Percentiles rank a stretch among this genome's conserved stretches.
phyloP scores from a whole-genome alignment of 2,329 filamentous ascomycete genomes.

The Neonectria magnoliae region DNA sequence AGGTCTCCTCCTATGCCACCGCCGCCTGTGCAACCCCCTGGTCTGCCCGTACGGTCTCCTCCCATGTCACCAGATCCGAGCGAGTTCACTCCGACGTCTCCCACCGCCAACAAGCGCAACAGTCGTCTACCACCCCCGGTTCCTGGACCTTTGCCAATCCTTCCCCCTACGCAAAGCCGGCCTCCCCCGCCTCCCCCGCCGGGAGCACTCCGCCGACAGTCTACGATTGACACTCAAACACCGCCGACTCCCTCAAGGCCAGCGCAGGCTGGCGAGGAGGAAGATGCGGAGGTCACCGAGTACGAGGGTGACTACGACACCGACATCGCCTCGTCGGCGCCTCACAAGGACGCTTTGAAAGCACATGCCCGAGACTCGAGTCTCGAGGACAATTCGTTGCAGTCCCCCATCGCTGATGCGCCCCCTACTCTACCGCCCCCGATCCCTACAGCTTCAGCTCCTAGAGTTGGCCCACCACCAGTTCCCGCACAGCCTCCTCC shows the following conservation, averaged over 20 bases:
- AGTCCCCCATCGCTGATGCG: slow-evolving; percentile 61
- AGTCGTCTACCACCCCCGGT: slow-evolving; percentile 70
- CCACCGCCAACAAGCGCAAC: slow-evolving; percentile 61
- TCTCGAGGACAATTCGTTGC: slow-evolving; percentile 74
- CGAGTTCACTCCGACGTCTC: slow-evolving; percentile 55
- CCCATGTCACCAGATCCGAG: slow-evolving; percentile 46
- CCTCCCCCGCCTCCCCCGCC: slow-evolving; percentile 76
- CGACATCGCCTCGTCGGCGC: slow-evolving; percentile 93
- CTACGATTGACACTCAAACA: slow-evolving; percentile 64
- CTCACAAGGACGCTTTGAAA: slow-evolving; percentile 92
- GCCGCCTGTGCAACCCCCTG: slow-evolving; percentile 45
- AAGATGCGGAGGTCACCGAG: slow-evolving; percentile 84
- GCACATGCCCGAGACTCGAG: slow-evolving; percentile 81
- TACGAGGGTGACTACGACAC: slow-evolving; percentile 99
- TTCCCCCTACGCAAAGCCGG: slow-evolving; percentile 62
- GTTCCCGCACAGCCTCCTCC: slow-evolving; percentile 69
- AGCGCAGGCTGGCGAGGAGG: slow-evolving; percentile 65
- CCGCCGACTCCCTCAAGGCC: slow-evolving; percentile 54
- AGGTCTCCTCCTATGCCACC: slow-evolving; percentile 57
- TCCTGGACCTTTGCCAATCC: slow-evolving; percentile 61
- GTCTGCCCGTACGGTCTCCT: slow-evolving; percentile 46
- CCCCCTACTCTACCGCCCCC: slow-evolving; percentile 64
- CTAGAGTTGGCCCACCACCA: slow-evolving; percentile 71
- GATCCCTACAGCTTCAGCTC: slow-evolving; percentile 62
- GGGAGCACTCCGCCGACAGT: slow-evolving; percentile 63